Evolutionary conservation across 169 alveolate species (phyloP).

Genomic region (Amoebophrya sp.): DNA sequence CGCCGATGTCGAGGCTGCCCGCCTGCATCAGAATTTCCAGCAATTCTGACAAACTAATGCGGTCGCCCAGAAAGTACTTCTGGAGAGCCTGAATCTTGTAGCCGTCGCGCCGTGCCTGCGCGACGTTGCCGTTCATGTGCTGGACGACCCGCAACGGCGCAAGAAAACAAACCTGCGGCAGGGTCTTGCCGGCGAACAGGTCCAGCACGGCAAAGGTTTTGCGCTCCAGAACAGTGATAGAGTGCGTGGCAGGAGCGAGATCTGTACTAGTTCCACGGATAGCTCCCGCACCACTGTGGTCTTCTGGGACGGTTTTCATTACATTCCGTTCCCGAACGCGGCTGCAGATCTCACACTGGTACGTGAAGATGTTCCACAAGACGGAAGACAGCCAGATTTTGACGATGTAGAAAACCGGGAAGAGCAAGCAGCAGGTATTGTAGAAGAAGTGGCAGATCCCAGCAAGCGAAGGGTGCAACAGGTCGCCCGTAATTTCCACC

Average conservation of each 20-base stretch:
- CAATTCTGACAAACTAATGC: neutral
- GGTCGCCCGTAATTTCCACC: neutral
- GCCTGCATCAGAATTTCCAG: neutral
- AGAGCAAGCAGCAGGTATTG: neutral
- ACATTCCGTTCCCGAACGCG: neutral
- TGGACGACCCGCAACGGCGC: neutral
- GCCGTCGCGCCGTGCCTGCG: neutral
- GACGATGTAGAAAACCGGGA: conserved; percentile 1
- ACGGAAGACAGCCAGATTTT: neutral
- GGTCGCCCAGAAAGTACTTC: neutral
- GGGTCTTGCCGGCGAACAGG: neutral
- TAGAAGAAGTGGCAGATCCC: neutral
- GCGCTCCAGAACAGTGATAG: neutral
- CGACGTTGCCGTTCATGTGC: neutral
- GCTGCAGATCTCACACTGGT: neutral
- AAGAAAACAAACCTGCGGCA: neutral
- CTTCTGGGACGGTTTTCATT: neutral
- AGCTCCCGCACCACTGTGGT: no score
- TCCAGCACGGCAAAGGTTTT: neutral
- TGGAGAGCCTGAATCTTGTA: neutral
- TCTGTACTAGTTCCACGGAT: no score
- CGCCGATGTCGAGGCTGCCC: neutral
- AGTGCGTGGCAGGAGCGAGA: no score
- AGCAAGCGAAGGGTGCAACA: neutral
- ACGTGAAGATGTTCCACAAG: neutral